These are phyloP conservation scores for Hygrocybe punicea DNA, from an alignment of 768 basidiomycete genomes.

Conservation along the genomic window DNA sequence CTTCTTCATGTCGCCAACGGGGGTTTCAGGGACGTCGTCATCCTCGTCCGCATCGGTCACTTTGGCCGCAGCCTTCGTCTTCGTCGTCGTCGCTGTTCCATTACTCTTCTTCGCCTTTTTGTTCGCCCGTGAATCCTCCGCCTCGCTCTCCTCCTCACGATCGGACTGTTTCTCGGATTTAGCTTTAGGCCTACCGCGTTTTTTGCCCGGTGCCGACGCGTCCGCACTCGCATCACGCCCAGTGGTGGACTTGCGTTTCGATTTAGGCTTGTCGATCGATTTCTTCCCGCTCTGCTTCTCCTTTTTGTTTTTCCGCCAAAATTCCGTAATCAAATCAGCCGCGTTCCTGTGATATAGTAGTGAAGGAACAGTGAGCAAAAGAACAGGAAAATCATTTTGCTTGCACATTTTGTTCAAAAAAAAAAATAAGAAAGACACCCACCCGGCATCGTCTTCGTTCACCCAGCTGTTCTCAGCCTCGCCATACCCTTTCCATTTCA, in stretches of 20 bases:
- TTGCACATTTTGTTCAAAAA: neutral
- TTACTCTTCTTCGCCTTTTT: slow-evolving; percentile 41
- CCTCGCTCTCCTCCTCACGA: slow-evolving; percentile 30
- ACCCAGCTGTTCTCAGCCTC: slow-evolving; percentile 77
- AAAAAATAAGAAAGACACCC: slow-evolving; percentile 21
- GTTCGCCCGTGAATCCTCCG: slow-evolving; percentile 44
- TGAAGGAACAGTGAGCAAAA: too few relatives aligned
- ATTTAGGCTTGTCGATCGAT: slow-evolving; percentile 36
- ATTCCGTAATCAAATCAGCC: slow-evolving; percentile 58
- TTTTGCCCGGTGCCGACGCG: slow-evolving; percentile 28
- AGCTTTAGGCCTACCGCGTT: slow-evolving; percentile 34
- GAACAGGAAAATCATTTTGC: neutral
- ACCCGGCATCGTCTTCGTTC: slow-evolving; percentile 68
- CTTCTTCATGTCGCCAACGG: slow-evolving; percentile 50
- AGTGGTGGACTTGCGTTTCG: slow-evolving; percentile 37
- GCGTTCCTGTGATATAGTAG: slow-evolving; percentile 79
- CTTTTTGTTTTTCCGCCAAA: slow-evolving; percentile 54
- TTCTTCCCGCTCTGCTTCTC: slow-evolving; percentile 41
- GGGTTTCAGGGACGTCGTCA: slow-evolving; percentile 29
- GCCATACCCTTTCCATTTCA: slow-evolving; percentile 76
- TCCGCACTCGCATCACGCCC: slow-evolving; percentile 22
- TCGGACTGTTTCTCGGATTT: slow-evolving; percentile 32
- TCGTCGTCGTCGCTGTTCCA: slow-evolving; percentile 44
- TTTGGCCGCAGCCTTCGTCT: slow-evolving; percentile 10
- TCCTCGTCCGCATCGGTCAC: slow-evolving; percentile 25